Evolutionary conservation across 1,284 basidiomycete species (phyloP).

Genomic region (Trametes pubescens): DNA sequence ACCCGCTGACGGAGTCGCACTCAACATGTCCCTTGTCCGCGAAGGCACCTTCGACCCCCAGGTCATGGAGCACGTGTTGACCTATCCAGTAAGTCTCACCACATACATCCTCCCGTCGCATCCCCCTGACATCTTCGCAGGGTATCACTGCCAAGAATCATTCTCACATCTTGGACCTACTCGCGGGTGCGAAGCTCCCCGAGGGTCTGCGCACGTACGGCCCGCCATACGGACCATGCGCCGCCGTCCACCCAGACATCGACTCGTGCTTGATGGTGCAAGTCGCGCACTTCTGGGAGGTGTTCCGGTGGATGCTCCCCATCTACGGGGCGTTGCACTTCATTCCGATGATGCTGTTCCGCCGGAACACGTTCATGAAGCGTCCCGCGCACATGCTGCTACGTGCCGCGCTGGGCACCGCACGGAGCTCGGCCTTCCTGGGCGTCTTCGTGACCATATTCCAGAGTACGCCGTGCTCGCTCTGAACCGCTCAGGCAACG

Average conservation of each 20-base stretch:
- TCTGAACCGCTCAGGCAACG: not conserved
- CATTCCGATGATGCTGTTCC: constrained; percentile 86
- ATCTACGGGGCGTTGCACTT: constrained; percentile 93
- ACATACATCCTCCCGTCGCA: not conserved
- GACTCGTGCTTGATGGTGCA: constrained; percentile 76
- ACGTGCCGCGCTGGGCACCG: constrained; percentile 76
- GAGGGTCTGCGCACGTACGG: constrained; percentile 52
- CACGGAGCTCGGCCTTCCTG: constrained; percentile 90
- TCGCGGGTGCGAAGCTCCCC: constrained; percentile 43
- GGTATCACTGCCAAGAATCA: constrained; percentile 53
- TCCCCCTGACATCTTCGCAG: constrained; percentile 39
- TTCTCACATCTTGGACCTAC: constrained; percentile 46
- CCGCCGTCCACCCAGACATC: constrained; percentile 83
- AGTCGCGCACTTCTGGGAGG: constrained; percentile 79
- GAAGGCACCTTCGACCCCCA: constrained; percentile 62
- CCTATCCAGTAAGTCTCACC: constrained; percentile 52
- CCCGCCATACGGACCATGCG: constrained; percentile 67
- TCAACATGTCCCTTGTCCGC: constrained; percentile 70
- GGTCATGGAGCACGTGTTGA: constrained; percentile 63
- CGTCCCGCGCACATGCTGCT: constrained; percentile 72
- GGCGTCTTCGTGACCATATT: constrained; percentile 88
- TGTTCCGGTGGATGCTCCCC: constrained; percentile 87
- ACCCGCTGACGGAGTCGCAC: constrained; percentile 62
- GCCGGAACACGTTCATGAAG: constrained; percentile 64
- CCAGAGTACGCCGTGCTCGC: constrained; percentile 63